Conservation (phyloP, 805 yeast genomes). For the Metschnikowia henanensis region DNA sequence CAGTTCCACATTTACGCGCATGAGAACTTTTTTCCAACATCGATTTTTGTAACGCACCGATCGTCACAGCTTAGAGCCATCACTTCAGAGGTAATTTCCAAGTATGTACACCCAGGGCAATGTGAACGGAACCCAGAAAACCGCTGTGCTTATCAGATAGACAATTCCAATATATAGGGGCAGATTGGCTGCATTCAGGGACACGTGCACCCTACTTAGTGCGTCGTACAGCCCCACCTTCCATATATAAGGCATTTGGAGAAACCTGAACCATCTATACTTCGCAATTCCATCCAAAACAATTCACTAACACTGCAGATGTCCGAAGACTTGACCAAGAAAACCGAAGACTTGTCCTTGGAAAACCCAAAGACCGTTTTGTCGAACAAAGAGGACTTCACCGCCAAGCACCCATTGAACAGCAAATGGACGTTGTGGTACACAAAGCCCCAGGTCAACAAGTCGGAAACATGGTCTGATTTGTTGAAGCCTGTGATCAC, state of each 20-base stretch:
- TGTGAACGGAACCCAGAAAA: too few relatives aligned
- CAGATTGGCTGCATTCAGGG: too few relatives aligned
- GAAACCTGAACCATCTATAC: too few relatives aligned
- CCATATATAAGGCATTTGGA: too few relatives aligned
- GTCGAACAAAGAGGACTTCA: constrained; percentile 61
- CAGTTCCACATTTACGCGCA: constrained; percentile 23
- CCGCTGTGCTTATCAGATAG: too few relatives aligned
- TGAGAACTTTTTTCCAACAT: constrained; percentile 25
- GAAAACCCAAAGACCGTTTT: constrained; percentile 50
- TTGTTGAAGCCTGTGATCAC: constrained; percentile 90
- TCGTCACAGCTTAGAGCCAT: constrained; percentile 2
- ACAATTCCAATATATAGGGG: too few relatives aligned
- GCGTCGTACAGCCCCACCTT: background rate
- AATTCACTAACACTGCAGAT: constrained; percentile 24
- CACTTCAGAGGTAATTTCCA: constrained; percentile 12
- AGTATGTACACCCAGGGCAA: constrained; percentile 8
- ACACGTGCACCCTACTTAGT: background rate
- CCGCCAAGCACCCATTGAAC: constrained; percentile 85
- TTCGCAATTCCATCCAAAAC: background rate
- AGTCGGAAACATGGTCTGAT: constrained; percentile 86
- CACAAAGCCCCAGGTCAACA: constrained; percentile 85
- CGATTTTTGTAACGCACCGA: constrained; percentile 18
- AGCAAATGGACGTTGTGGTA: constrained; percentile 97
- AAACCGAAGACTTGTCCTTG: constrained; percentile 46
- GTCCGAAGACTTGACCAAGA: constrained; percentile 46